Conservation (phyloP, 2,329 filamentous ascomycete species). For the Allantophomopsis lycopodina region DNA sequence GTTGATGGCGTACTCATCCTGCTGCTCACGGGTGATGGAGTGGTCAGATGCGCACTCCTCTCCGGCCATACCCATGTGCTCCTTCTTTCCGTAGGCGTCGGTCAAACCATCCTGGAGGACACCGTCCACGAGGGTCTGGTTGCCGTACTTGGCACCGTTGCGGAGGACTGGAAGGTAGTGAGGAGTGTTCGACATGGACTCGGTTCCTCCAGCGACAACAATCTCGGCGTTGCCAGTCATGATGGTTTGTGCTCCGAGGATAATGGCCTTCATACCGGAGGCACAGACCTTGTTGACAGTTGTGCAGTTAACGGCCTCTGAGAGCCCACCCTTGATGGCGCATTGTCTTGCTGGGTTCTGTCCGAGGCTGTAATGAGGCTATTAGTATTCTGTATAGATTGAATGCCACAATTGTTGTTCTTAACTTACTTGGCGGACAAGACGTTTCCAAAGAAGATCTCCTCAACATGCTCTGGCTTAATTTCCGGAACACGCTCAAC, state of each 20-base stretch:
- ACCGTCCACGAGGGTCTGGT: constrained; percentile 79
- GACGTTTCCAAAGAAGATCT: constrained; percentile 98
- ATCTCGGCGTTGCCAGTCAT: constrained; percentile 90
- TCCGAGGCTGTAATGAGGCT: constrained; percentile 49
- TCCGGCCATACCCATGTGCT: constrained; percentile 89
- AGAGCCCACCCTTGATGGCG: constrained; percentile 76
- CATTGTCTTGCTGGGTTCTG: constrained; percentile 95
- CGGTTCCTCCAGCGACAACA: constrained; percentile 85
- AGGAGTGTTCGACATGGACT: constrained; percentile 97
- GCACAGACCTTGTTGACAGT: constrained; percentile 99
- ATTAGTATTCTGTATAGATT: not conserved
- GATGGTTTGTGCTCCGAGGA: constrained; percentile 91
- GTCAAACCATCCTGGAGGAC: constrained; percentile 90
- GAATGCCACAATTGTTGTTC: not conserved
- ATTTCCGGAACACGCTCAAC: constrained; percentile 76
- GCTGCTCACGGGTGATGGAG: constrained; percentile 65
- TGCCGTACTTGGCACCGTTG: constrained; percentile 83
- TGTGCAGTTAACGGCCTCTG: constrained; percentile 68
- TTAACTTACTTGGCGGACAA: constrained; percentile 74
- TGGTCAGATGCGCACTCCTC: constrained; percentile 88
- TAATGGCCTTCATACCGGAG: constrained; percentile 85
- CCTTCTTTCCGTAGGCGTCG: constrained; percentile 80
- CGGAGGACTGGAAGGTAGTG: constrained; percentile 88
- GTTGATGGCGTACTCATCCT: constrained; percentile 92
- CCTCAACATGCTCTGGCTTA: constrained; percentile 81